Evolutionary conservation across 192 early-diverging fungal species (phyloP).

Genomic region (Umbelopsis sp.): DNA sequence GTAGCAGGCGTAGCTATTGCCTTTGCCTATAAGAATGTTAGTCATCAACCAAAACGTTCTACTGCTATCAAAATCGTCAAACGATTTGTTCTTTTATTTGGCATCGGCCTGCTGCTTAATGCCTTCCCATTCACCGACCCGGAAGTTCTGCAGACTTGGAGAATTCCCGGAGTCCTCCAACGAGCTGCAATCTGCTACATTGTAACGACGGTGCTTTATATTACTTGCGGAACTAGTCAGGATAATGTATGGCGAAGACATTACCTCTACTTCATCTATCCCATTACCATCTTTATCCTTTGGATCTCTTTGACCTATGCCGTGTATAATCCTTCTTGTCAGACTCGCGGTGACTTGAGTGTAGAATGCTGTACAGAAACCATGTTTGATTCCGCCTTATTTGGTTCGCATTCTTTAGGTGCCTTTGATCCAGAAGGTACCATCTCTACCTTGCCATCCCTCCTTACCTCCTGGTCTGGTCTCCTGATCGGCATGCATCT

Average conservation of each 20-base stretch:
- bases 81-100: constrained; percentile 34
- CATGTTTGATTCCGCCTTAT: background rate
- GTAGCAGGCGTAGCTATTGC: constrained; percentile 49
- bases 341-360: constrained; percentile 20
- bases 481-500: constrained; percentile 38
- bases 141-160: background rate
- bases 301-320: constrained; percentile 24
- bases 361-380: constrained; percentile 3
- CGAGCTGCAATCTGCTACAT: constrained; percentile 48
- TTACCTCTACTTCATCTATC: constrained; percentile 1
- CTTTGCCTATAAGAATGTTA: constrained; percentile 4
- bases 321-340: constrained; percentile 19
- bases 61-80: constrained; percentile 29
- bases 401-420: background rate
- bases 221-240: background rate
- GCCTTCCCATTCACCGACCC: constrained; percentile 20
- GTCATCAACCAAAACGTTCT: background rate
- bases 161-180: constrained; percentile 49
- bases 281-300: constrained; percentile 16
- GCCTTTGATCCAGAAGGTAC: constrained; percentile 53
- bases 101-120: constrained; percentile 38
- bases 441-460: constrained; percentile 45
- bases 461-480: constrained; percentile 48
- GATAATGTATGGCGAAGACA: background rate
- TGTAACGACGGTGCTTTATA: constrained; percentile 12